Evolutionary conservation across 768 basidiomycete species (phyloP).

Genomic region (Lyophyllum semitale): DNA sequence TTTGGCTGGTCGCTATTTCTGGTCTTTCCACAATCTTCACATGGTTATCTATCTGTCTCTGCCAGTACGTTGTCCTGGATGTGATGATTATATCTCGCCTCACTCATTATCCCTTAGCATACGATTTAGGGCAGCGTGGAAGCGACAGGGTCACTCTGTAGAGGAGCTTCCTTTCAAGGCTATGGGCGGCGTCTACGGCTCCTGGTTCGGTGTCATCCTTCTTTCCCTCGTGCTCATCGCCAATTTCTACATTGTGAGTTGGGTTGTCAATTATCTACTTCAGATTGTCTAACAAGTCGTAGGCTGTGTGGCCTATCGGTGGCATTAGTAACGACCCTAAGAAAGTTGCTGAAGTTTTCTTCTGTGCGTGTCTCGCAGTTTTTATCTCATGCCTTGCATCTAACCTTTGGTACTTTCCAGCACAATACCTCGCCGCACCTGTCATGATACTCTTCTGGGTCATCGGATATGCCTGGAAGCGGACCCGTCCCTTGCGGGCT

Average conservation of each 20-base stretch:
- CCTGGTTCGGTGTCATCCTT: conserved; percentile 46
- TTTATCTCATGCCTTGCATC: not conserved
- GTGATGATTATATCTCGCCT: not conserved
- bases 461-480: conserved; percentile 41
- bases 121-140: conserved; percentile 47
- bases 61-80: conserved; percentile 35
- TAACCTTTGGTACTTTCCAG: conserved; percentile 17
- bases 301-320: conserved; percentile 44
- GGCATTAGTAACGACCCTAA: conserved; percentile 29
- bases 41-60: conserved; percentile 46
- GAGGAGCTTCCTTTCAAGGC: conserved; percentile 48
- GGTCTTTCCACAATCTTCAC: conserved; percentile 48
- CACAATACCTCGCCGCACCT: conserved; percentile 40
- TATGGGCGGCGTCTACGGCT: conserved; percentile 44
- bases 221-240: conserved; percentile 42
- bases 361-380: conserved; percentile 28
- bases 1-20: conserved; percentile 47
- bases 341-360: conserved; percentile 37
- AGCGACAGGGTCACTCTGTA: conserved; percentile 42
- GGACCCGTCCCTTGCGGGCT: conserved; percentile 35
- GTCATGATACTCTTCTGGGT: conserved; percentile 42
- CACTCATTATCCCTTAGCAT: conserved; percentile 26
- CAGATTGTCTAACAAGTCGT: not conserved
- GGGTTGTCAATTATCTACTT: not conserved
- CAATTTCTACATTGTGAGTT: conserved; percentile 44